phyloP scores from a whole-genome alignment of 495 filamentous ascomycete species.

The Neurospora terricola region DNA sequence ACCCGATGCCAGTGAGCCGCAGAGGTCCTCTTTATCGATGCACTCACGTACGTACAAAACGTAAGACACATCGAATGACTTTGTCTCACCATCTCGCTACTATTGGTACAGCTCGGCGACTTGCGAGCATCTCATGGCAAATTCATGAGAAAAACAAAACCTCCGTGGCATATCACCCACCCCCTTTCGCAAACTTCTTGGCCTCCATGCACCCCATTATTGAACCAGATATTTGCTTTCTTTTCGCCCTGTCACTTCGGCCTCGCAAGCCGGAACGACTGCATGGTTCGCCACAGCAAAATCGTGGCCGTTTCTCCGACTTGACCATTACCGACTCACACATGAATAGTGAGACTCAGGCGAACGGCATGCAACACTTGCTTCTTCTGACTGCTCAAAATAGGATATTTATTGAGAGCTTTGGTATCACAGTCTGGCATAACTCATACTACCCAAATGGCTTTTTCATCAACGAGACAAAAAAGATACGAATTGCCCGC shows the following conservation, averaged over 20 bases:
- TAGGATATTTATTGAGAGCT: background rate
- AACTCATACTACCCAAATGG: background rate
- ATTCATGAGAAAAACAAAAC: background rate
- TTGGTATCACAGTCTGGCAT: background rate
- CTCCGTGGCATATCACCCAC: background rate
- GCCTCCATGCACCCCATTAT: background rate
- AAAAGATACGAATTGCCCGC: conserved; percentile 2
- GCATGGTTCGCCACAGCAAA: background rate
- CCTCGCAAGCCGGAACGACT: background rate
- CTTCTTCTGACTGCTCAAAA: background rate
- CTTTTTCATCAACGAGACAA: background rate
- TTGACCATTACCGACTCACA: background rate
- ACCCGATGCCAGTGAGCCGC: background rate
- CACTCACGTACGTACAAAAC: background rate
- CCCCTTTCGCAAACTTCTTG: background rate
- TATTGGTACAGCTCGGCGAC: background rate
- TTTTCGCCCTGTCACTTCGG: background rate
- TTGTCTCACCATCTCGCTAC: background rate
- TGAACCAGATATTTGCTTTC: background rate
- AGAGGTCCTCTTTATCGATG: background rate
- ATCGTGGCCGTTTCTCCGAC: background rate
- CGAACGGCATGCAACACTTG: background rate
- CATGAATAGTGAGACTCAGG: background rate
- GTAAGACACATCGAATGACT: background rate
- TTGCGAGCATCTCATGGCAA: background rate